Conservation (phyloP, 164 flowering plant species). For the Tinospora cordifolia region DNA sequence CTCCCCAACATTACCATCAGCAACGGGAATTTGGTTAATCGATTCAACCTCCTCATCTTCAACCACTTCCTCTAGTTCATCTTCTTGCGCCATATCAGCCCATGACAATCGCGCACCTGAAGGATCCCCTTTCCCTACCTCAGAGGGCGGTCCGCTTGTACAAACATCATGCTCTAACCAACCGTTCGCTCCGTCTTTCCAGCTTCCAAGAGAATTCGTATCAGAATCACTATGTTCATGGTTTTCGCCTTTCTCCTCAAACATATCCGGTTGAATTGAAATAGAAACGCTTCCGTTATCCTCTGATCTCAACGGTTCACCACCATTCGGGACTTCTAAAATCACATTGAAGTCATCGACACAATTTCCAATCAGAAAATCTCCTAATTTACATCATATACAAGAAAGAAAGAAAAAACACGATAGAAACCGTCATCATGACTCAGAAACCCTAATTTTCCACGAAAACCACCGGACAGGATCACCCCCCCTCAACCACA, state of each 20-base stretch:
- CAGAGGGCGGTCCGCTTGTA: slow-evolving; percentile 10
- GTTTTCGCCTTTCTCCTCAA: slow-evolving; percentile 12
- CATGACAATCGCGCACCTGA: slow-evolving; percentile 53
- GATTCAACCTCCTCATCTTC: slow-evolving; percentile 21
- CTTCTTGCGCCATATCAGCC: slow-evolving; percentile 95
- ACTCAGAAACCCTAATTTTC: background rate
- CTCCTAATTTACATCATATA: background rate
- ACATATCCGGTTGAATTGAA: slow-evolving; percentile 6
- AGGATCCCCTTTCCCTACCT: slow-evolving; percentile 15
- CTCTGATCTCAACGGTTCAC: slow-evolving; percentile 8
- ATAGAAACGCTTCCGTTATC: slow-evolving; percentile 6
- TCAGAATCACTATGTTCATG: slow-evolving; percentile 36
- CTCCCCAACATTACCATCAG: background rate
- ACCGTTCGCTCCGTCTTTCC: slow-evolving; percentile 45
- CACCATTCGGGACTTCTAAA: slow-evolving; percentile 16
- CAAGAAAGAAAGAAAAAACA: background rate
- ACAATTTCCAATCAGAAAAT: background rate
- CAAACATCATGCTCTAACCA: slow-evolving; percentile 23
- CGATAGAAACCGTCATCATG: background rate
- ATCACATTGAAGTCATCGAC: background rate
- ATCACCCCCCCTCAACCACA: too few relatives aligned
- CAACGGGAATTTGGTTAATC: slow-evolving; percentile 7
- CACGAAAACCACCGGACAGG: background rate
- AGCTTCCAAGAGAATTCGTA: slow-evolving; percentile 39
- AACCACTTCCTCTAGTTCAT: slow-evolving; percentile 49